Base-by-base conservation (phyloP, 1,284 basidiomycete genomes). In the Athelia sp. region DNA sequence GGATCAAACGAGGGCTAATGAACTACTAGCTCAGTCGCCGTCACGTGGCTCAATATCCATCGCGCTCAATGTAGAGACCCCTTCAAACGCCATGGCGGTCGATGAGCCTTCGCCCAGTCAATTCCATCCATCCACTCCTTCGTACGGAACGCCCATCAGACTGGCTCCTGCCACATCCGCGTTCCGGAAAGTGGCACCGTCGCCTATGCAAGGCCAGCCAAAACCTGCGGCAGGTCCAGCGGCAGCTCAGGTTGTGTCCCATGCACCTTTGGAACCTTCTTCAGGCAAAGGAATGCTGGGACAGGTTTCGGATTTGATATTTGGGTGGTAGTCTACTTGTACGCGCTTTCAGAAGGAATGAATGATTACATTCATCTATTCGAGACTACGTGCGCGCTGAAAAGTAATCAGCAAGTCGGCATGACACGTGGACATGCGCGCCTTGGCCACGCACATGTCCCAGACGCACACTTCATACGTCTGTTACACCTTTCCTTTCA, bases 251-350 rank as follows among this genome's bases (percentile, higher is more conserved):
- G 47, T 50, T 24, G 47, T 29, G 26, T 4, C 26, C 26, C 26
- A 29, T 29, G 42, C 52, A 42, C 34, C 53, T 10, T 24, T 56
- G 3, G 56, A 58, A 19, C 56, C 61, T 26, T 66, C 70, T 4
- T 71, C 75, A n/a, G 72, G 56, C 48, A 87, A 82, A 61, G 73
- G 83, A 3, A 58, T 87, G 54, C 51, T 89, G 3, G 84, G 84
- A 11, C 83, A 86, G 62, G 79, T 88, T 38, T 82, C 82, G n/a
- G 85, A 88, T 68, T 61, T 87, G 54, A 81, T 89, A 47, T 87
- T 88, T 64, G 85, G 84, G 19, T 87, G 84, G 84, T 84, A 78
- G 67, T 21, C 34, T 17, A 29, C 26, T n/a, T n/a, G n/a, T n/a
- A n/a, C n/a, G n/a, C n/a, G n/a, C n/a, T n/a, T n/a, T n/a, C n/a